Evolutionary conservation across 495 filamentous ascomycete species (phyloP), one percentile per base, ranked within the genome.

Genomic region (Aspergillus coremiiformis): DNA sequence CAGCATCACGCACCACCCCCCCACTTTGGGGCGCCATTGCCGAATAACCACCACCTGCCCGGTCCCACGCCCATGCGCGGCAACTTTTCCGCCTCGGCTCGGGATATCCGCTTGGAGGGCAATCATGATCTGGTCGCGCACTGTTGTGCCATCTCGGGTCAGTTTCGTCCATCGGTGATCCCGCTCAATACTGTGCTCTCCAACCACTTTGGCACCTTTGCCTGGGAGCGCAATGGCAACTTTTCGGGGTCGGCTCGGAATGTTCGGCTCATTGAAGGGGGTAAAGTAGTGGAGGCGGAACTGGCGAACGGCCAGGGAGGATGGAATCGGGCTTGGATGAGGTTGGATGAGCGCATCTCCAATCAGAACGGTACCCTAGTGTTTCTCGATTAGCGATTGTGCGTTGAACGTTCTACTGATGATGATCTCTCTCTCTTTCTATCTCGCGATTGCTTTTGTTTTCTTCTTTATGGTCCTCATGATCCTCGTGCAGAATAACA

Each of bases 321-420:
- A 5, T 72, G 66, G 67, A 55, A 63, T 23, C 55, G 58, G 8
- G 57, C 59, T 17, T 65, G 65, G 29, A 53, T 73, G 23, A 50
- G 65, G 27, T 43, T 75, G 59, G 68, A 75, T 52, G 72, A 75
- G 59, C 59, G 63, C 39, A 71, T 75, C 51, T 57, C 60, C 12
- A 75, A 75, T 47, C 44, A 60, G 22, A 60, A 73, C 45, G 72
- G 72, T 15, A 53, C 62, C 33, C 59, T 74, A 54, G 49, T 58
- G n/a, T 62, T 54, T 58, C 53, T 53, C 52, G 64, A 61, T 66
- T 66, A 41, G 42, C 29, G 1, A 24, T 47, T 11, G 27, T n/a
- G n/a, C n/a, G n/a, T n/a, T n/a, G n/a, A n/a, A n/a, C n/a, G n/a
- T n/a, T n/a, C n/a, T n/a, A n/a, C 24, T 8, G 24, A 27, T 27